Percentiles rank a stretch among this genome's conserved stretches.
These are phyloP conservation scores for Ricinus communis DNA, from an alignment of 345 rosid genomes.

Conservation along the genomic window DNA sequence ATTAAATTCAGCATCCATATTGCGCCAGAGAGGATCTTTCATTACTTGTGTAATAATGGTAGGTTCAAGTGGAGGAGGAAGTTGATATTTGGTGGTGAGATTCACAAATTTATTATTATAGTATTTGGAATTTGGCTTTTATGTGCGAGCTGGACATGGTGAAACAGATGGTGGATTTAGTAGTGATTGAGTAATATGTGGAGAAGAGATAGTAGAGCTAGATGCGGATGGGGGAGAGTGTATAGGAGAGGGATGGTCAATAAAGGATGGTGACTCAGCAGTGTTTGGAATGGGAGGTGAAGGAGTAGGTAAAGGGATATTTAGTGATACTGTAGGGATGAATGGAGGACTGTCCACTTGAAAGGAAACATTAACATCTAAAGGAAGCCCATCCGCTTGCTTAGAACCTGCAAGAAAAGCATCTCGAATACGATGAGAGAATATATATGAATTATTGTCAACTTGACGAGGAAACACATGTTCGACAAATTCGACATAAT, in stretches of 20 bases:
- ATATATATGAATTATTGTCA: neutral
- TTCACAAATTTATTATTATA: neutral
- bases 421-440: neutral
- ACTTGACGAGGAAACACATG: neutral
- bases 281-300: neutral
- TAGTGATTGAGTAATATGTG: neutral
- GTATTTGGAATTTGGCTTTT: neutral
- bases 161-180: neutral
- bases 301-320: neutral
- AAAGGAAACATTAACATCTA: too few species aligned
- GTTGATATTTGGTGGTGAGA: neutral
- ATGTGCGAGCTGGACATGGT: neutral
- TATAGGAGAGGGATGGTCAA: neutral
- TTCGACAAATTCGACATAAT: neutral
- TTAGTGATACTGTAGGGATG: neutral
- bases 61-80: neutral
- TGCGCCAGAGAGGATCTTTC: neutral
- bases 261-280: neutral
- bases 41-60: neutral
- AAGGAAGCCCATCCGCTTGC: neutral
- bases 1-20: slow-evolving; percentile 1
- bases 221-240: neutral
- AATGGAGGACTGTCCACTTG: neutral
- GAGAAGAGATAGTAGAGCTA: neutral
- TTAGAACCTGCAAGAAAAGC: neutral